Evolutionary conservation across 257 asterid genomes (phyloP), one percentile per base, ranked within the genome.

Genomic region (Penstemon barbatus): DNA sequence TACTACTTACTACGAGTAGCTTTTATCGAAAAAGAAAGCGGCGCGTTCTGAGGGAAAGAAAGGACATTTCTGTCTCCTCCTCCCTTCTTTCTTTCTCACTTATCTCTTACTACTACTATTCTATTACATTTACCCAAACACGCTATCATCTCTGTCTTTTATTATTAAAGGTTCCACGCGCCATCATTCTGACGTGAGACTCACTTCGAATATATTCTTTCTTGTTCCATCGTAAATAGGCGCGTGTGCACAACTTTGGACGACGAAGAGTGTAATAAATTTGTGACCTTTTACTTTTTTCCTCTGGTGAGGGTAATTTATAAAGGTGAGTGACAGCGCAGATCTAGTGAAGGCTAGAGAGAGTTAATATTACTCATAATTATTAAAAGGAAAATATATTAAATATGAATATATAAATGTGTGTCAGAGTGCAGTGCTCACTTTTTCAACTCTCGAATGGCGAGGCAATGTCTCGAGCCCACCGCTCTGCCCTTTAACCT

Each of bases 301-400:
- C 19, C 12, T n/a, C 19, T 12, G 55, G 55, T 2, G 19, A 13
- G 9, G 13, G 15, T 53, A 15, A 53, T 13, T 11, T 4, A 10
- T 56, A 68, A 18, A 57, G 13, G 73, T 57, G 49, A 19, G 73
- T 36, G 49, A 68, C 73, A 68, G 76, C 76, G 64, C 60, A 72
- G 76, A 48, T 72, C 66, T 72, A 64, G 75, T 67, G 55, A 44
- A 55, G 72, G 53, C 72, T 55, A 61, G 36, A 53, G 18, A 52
- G 15, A 40, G 18, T 41, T 37, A 53, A 54, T 67, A 56, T 57
- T 64, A 54, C 37, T 15, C 0, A 15, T 15, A 0, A 15, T 15
- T 15, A 15, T 15, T 15, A 15, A 15, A 15, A 15, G n/a, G n/a
- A n/a, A n/a, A n/a, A n/a, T n/a, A 15, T 25, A 25, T 25, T 25